Percentiles rank a stretch among this genome's conserved stretches.
These are phyloP conservation scores for Lactifluus subvellereus DNA, from an alignment of 768 basidiomycete species.

Conservation along the genomic window DNA sequence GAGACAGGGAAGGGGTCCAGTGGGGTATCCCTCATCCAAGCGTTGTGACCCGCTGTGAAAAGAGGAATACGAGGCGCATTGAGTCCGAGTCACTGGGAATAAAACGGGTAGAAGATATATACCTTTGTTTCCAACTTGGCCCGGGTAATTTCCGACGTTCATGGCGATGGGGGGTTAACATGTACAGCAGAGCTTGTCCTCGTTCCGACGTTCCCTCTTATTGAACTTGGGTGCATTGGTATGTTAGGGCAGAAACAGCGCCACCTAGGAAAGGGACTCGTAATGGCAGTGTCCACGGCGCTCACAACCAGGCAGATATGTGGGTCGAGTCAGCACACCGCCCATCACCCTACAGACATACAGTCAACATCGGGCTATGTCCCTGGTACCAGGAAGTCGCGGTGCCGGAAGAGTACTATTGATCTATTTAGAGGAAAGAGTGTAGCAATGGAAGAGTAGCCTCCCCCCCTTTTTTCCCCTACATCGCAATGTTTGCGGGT, in stretches of 20 bases:
- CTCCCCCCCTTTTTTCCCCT: not conserved
- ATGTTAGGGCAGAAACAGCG: not conserved
- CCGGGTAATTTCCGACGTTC: not conserved
- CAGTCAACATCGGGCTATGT: not conserved
- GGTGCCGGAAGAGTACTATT: not conserved
- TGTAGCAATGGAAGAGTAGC: not conserved
- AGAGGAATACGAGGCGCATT: not conserved
- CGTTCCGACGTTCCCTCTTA: not conserved
- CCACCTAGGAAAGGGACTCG: not conserved
- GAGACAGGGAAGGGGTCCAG: not conserved
- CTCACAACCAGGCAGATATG: not conserved
- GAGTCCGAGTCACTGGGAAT: not conserved
- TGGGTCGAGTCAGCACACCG: conserved; percentile 4
- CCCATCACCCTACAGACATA: not conserved
- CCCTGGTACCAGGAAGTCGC: not conserved
- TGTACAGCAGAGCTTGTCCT: conserved; percentile 6
- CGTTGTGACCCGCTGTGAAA: not conserved
- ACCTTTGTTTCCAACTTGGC: not conserved
- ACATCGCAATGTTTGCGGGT: not conserved
- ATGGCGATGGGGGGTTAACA: not conserved
- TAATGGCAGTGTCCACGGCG: not conserved
- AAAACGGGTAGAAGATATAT: not conserved
- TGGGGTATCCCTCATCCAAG: not conserved
- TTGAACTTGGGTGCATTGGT: not conserved
- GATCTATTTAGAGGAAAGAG: not conserved